Base-by-base conservation (phyloP, 2,329 filamentous ascomycete genomes). In the Exophiala calicioides region DNA sequence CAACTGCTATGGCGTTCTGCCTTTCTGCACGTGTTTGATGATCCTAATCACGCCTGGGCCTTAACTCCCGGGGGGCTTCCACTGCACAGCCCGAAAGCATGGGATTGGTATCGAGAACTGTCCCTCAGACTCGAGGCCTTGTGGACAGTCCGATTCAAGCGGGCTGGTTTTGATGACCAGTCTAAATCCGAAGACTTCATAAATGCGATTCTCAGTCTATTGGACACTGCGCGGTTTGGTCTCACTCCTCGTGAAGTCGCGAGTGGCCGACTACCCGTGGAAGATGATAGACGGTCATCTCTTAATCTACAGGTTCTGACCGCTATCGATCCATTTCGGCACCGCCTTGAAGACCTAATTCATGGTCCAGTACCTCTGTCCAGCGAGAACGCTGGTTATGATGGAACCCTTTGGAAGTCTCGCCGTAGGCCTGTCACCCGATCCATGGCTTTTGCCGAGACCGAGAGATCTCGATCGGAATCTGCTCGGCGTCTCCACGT, bases 21-120 rank as follows among this genome's bases (percentile, higher is more conserved):
- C 1, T 60, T 57, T 26, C 32, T 57, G n/a, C 42, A 52, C 16
- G 30, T 54, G 5, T 60, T 57, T 29, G 57, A 60, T 23, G 56
- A 60, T 33, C 57, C 57, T 3, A 40, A 50, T 12, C 47, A 57
- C 30, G 50, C 55, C 18, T 59, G 50, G 53, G 41, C 50, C 16
- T 31, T 49, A 19, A 56, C 39, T 21, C 47, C 51, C 16, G 26
- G 33, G 9, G 27, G 5, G 8, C 8, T 24, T 15, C 18, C 29
- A 15, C n/a, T 12, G n/a, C 16, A 23, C 9, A 16, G 38, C 12
- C 19, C 7, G 9, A 29, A n/a, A 8, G 39, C 44, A 2, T 58
- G 45, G 43, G 42, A 60, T 31, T 60, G 56, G 56, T 35, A 54
- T 43, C n/a, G 9, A 7, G 50, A 60, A 42, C 40, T 60, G 12